These are phyloP conservation scores for Alternaria ethzedia DNA, from an alignment of 2,329 filamentous ascomycete species.

Conservation along the genomic window DNA sequence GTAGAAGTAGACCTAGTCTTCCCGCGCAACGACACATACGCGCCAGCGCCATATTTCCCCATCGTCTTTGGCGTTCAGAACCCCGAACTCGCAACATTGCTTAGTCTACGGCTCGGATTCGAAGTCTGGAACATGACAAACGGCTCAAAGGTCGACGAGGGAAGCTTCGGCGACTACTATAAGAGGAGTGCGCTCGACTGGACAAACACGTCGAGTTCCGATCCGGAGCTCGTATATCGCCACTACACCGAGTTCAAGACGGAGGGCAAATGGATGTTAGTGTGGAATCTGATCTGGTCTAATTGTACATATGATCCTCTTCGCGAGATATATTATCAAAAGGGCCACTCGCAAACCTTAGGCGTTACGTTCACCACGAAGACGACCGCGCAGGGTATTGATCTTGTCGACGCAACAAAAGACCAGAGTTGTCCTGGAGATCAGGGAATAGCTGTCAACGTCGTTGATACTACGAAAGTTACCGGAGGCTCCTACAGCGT, in stretches of 20 bases:
- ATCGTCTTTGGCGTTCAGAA: not conserved
- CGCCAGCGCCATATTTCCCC: not conserved
- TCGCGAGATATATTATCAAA: too few species aligned
- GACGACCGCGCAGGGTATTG: not conserved
- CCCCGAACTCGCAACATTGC: not conserved
- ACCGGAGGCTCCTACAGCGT: not conserved
- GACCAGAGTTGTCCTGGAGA: not conserved
- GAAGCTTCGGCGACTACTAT: too few species aligned
- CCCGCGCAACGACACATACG: not conserved
- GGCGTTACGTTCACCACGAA: not conserved
- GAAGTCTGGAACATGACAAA: not conserved
- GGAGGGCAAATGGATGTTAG: too few species aligned
- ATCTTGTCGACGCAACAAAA: not conserved
- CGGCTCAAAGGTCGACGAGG: too few species aligned
- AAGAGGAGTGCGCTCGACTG: too few species aligned
- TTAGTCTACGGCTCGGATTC: rapidly evolving
- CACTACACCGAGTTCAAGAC: too few species aligned
- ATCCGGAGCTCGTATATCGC: too few species aligned
- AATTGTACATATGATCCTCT: too few species aligned
- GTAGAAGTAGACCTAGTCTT: not conserved
- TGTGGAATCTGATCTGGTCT: too few species aligned
- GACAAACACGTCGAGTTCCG: too few species aligned
- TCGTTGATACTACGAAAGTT: not conserved
- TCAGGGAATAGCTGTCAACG: not conserved
- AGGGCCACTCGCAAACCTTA: too few species aligned